These are phyloP conservation scores for Amaranthus cruentus DNA, from an alignment of 148 eudicot genomes.

Conservation along the genomic window DNA sequence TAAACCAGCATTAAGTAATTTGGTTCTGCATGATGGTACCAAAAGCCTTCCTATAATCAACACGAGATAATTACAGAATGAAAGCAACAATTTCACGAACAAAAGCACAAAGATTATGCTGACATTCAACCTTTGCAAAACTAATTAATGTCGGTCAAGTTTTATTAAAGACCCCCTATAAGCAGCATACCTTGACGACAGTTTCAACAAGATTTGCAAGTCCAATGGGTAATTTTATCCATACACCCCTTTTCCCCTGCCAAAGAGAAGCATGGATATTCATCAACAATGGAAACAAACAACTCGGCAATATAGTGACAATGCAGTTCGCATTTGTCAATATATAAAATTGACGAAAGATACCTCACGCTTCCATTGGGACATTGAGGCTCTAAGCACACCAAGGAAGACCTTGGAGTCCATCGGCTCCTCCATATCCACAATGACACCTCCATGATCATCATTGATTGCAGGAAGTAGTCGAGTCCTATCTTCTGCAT, in stretches of 20 bases:
- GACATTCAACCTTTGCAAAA: background rate
- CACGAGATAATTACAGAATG: slow-evolving; percentile 17
- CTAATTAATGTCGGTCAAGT: background rate
- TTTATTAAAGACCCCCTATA: background rate
- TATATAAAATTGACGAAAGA: background rate
- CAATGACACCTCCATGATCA: slow-evolving; percentile 62
- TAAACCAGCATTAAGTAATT: slow-evolving; percentile 71
- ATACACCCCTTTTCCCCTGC: slow-evolving; percentile 80
- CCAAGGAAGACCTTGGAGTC: slow-evolving; percentile 39
- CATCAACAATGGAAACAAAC: background rate
- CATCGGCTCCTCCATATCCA: slow-evolving; percentile 60
- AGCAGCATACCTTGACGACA: slow-evolving; percentile 54
- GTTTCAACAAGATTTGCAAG: slow-evolving; percentile 64
- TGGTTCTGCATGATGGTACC: slow-evolving; percentile 86
- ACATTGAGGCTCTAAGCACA: slow-evolving; percentile 56
- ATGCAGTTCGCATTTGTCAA: background rate
- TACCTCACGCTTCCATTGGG: slow-evolving; percentile 24
- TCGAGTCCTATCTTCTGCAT: slow-evolving; percentile 36
- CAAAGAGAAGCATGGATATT: slow-evolving; percentile 8
- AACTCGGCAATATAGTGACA: background rate
- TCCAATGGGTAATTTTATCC: slow-evolving; percentile 69
- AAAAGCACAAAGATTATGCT: background rate
- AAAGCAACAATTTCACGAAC: slow-evolving; percentile 6
- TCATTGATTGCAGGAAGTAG: slow-evolving; percentile 56
- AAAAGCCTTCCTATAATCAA: slow-evolving; percentile 69